Evolutionary conservation across 768 basidiomycete genomes (phyloP), one percentile per base, ranked within the genome.

Genomic region (Mycena albidolilacea): DNA sequence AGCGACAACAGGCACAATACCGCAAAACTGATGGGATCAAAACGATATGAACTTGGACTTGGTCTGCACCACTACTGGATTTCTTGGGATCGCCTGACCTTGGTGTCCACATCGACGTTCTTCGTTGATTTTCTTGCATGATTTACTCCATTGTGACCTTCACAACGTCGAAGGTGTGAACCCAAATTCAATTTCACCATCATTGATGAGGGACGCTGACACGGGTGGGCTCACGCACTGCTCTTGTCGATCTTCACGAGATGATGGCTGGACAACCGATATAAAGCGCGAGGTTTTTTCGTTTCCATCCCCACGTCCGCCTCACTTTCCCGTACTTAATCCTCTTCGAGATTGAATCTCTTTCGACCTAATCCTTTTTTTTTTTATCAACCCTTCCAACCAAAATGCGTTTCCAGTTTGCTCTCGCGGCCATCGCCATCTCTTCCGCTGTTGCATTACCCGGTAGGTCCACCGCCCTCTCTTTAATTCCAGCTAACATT

Each of bases 381-480:
- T 58, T 65, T 55, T 39, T 46, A 46, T 11, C 23, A 8, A 65
- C 64, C 23, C 58, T 54, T 54, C 23, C 38, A 61, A 15, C 23
- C 35, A 71, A 66, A 19, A 74, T 75, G 74, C 74, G 71, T 70
- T 75, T 75, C 68, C 74, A 72, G 70, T 17, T 75, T 21, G 67
- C 57, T 35, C 17, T 69, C 35, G 62, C 35, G 1, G 70, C 71
- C 23, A 54, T 67, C 60, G 67, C 70, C 38, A n/a, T 72, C 62
- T 52, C 74, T 7, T 68, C 46, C 23, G 67, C 52, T 15, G 70
- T 68, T 67, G 71, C 74, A 3, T 0, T 17, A 8, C 74, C 70
- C 35, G 44, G 74, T 75, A 10, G 19, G 41, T 64, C 43, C 58
- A 6, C n/a, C 2, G 17, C 5, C 12, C 43, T 7, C 14, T 35